Percentiles rank a stretch among this genome's conserved stretches.
phyloP scores from a whole-genome alignment of 495 filamentous ascomycete species.

The Aspergillus campestris region DNA sequence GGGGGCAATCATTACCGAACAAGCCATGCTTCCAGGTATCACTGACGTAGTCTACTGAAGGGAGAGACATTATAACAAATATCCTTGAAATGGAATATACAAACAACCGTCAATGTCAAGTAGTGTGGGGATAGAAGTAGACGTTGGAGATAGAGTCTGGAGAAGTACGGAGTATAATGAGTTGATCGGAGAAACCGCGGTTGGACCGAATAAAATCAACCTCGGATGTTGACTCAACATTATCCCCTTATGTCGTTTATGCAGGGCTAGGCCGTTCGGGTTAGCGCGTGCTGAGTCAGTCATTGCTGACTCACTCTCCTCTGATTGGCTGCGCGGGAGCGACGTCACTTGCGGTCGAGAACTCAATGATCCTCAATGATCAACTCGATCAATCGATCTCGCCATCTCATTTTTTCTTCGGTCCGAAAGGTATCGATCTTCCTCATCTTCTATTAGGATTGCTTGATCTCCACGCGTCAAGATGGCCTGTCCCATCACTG shows the following conservation, averaged over 20 bases:
- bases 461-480: constrained; percentile 7
- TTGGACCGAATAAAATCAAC: no score
- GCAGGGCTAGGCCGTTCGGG: no score
- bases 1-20: constrained; percentile 47
- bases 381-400: background rate
- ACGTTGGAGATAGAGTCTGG: no score
- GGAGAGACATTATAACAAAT: constrained; percentile 41
- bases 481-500: constrained; percentile 65
- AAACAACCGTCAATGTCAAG: background rate
- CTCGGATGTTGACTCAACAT: no score
- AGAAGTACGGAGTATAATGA: no score
- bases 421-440: background rate
- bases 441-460: background rate
- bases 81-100: background rate
- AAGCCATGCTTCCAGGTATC: constrained; percentile 76
- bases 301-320: no score
- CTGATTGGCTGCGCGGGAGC: no score
- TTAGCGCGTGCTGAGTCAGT: no score
- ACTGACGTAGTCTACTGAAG: constrained; percentile 68
- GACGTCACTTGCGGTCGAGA: no score
- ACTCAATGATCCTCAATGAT: background rate
- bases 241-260: no score
- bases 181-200: no score
- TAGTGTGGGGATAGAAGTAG: no score
- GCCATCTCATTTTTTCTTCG: background rate